Base-by-base conservation (phyloP, 768 basidiomycete species). In the Mycena epipterygia region DNA sequence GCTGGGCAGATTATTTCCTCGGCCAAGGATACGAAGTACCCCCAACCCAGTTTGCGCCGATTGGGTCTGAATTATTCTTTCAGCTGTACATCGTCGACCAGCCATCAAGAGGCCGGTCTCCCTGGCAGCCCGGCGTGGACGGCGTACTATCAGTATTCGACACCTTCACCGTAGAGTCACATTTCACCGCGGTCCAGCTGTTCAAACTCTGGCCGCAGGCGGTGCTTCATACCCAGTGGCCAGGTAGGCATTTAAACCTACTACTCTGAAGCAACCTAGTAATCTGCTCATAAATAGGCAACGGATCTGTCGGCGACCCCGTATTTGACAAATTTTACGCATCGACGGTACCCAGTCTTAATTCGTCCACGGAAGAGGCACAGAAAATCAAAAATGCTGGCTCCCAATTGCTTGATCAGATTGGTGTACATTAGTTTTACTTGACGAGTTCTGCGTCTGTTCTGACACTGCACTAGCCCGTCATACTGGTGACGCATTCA, bases 1-100 rank as follows among this genome's bases (percentile, higher is more conserved):
- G 88, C n/a, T 89, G 88, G 88, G 85, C 85, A n/a, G 87, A 89
- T 76, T 87, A 85, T 75, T 87, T 89, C 63, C 73, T 89, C 65
- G 76, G 80, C 57, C 70, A 84, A 72, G 88, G 87, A 41, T 88
- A 87, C 67, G 87, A 88, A 78, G 88, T 88, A 73, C 62, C 39
- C 29, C 41, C 13, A 11, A 25, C 27, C 8, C 14, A 60, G 21
- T 33, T 12, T 41, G 70, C 35, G 29, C n/a, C 42, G 33, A 77
- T 12, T 57, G 5, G 23, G 23, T 25, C 27, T 59, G 14, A 46
- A 8, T 37, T 23, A 17, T 39, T n/a, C 53, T 9, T 29, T 11
- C 48, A 83, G 86, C 67, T 87, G 2, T 87, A 85, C 66, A 78
- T 84, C 39, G 73, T 84, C 30, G 83, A 84, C 56, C 83, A 84